A percentile compares a stretch with the other conserved stretches of the same genome.
phyloP scores from a whole-genome alignment of 2,329 filamentous ascomycete species.

The Venturia aucupariae region DNA sequence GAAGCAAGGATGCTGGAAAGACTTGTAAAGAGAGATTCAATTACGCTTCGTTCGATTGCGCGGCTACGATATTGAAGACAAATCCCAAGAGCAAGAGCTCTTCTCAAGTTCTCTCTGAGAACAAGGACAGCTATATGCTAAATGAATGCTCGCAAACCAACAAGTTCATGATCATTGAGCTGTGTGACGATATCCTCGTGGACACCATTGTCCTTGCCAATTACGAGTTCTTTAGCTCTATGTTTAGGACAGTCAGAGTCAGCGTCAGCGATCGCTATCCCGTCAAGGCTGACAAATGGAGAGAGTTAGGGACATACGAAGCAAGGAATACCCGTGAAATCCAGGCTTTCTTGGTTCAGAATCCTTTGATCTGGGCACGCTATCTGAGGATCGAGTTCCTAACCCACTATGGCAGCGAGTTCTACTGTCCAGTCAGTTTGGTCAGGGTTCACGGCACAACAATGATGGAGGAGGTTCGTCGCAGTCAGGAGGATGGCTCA shows the following conservation, averaged over 20 bases:
- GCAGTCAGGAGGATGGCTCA: constrained; percentile 60
- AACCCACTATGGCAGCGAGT: constrained; percentile 91
- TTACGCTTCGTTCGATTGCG: constrained; percentile 94
- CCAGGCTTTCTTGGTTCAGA: constrained; percentile 87
- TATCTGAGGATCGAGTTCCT: constrained; percentile 89
- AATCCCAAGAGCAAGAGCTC: constrained; percentile 79
- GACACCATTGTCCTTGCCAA: constrained; percentile 97
- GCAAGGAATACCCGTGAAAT: constrained; percentile 88
- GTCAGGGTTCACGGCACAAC: constrained; percentile 86
- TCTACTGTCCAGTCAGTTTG: constrained; percentile 87
- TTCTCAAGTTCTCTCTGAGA: constrained; percentile 83
- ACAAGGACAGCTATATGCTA: constrained; percentile 98
- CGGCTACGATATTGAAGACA: constrained; percentile 85
- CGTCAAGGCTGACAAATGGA: constrained; percentile 87
- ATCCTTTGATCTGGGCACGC: constrained; percentile 90
- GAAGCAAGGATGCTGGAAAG: constrained; percentile 88
- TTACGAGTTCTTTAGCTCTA: constrained; percentile 98
- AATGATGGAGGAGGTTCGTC: constrained; percentile 89
- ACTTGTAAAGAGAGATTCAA: constrained; percentile 98
- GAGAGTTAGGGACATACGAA: constrained; percentile 76
- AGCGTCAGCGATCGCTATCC: constrained; percentile 94
- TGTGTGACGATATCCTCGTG: constrained; percentile 78
- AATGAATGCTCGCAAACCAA: constrained; percentile 79
- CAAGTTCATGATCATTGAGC: constrained; percentile 90
- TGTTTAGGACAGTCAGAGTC: constrained; percentile 82